Evolutionary conservation across 2,329 filamentous ascomycete species (phyloP), one percentile per base, ranked within the genome.

Genomic region (Neoscytalidium dimidiatum): DNA sequence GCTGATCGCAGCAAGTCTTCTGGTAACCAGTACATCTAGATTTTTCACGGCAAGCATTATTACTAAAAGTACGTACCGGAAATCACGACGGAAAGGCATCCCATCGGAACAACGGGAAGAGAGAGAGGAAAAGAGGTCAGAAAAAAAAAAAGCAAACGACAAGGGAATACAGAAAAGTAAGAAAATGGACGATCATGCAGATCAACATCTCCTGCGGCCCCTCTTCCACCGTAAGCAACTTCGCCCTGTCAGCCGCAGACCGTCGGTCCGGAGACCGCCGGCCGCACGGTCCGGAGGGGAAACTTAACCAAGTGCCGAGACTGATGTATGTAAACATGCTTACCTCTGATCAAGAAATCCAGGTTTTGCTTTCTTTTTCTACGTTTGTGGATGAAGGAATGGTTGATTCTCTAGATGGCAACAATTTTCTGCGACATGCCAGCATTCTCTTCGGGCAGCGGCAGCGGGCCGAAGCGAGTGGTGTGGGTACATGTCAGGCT

Each of bases 211-310:
- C 53, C 19, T 28, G 53, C 53, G 17, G 33, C 35, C 38, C 9
- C 35, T 57, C 53, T 29, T 29, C 5, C 14, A n/a, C 53, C 26
- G 23, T 41, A 57, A 57, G 23, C 53, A 57, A 26, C 53, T 28
- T 57, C 53, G 44, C 35, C 53, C 19, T 23, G 23, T 41, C 53
- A 21, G 53, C 53, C 53, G 53, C 35, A 43, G 29, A n/a, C 53
- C 53, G 33, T 57, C 53, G 53, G 53, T 43, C 53, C 53, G 53
- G 53, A n/a, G 44, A 29, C 53, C 35, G 53, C 53, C 53, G 53
- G 53, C 35, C 35, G 53, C 53, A 57, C 53, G 53, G 53, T 57
- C 53, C 53, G 53, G 3, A 7, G 26, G 52, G 31, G 29, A n/a
- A 17, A 14, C 4, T 11, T 14, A 29, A 29, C 5, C 23, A 49